phyloP scores from a whole-genome alignment of 2,329 filamentous ascomycete species.

The Cordyceps tenuipes region DNA sequence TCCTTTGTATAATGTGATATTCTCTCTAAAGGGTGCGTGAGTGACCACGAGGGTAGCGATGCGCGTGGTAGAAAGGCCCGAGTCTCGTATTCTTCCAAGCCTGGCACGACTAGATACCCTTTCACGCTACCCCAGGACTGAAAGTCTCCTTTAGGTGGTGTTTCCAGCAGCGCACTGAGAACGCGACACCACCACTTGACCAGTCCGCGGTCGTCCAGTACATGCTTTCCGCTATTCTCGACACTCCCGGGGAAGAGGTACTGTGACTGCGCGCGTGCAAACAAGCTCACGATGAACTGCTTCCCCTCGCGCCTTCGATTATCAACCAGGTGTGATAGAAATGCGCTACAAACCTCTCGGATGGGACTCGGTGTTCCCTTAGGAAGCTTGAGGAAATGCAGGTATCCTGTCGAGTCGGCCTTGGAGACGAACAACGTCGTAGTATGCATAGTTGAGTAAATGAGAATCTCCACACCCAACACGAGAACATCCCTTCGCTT shows the following conservation, averaged over 20 bases:
- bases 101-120: slow-evolving; percentile 80
- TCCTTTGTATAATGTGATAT: slow-evolving; percentile 56
- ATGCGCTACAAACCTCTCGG: slow-evolving; percentile 62
- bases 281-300: slow-evolving; percentile 75
- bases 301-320: slow-evolving; percentile 55
- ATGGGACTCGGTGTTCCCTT: slow-evolving; percentile 63
- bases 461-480: slow-evolving; percentile 76
- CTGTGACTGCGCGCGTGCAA: slow-evolving; percentile 84
- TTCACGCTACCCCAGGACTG: slow-evolving; percentile 42
- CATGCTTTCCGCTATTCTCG: slow-evolving; percentile 77
- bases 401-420: slow-evolving; percentile 88
- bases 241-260: slow-evolving; percentile 92
- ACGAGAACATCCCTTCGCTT: slow-evolving; percentile 51
- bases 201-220: slow-evolving; percentile 80
- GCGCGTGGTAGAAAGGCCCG: slow-evolving; percentile 63
- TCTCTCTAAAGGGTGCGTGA: slow-evolving; percentile 61
- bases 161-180: slow-evolving; percentile 63
- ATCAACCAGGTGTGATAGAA: slow-evolving; percentile 66
- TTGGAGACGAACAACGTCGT: slow-evolving; percentile 94
- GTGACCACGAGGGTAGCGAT: slow-evolving; percentile 52
- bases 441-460: slow-evolving; percentile 73
- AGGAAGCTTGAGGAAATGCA: slow-evolving; percentile 57
- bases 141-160: slow-evolving; percentile 28
- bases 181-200: slow-evolving; percentile 96
- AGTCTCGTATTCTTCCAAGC: slow-evolving; percentile 74